Conservation (phyloP, 768 basidiomycete species). For the Panaeolus cyanescens region DNA sequence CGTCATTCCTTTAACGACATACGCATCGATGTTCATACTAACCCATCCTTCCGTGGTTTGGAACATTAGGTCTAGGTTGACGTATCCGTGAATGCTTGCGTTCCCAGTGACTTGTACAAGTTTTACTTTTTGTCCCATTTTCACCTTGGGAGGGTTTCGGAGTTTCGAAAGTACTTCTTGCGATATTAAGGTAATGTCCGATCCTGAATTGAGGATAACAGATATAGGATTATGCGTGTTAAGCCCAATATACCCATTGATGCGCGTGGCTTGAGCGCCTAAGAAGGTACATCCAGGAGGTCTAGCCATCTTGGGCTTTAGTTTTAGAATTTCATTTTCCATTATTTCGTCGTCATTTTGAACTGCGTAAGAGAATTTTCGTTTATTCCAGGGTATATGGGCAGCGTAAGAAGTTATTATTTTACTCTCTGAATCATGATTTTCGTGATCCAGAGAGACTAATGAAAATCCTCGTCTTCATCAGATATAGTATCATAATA, state of each 20-base stretch:
- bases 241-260: background rate
- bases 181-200: slow-evolving; percentile 39
- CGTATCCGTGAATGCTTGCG: slow-evolving; percentile 24
- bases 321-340: slow-evolving; percentile 11
- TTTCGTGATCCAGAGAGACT: too few relatives aligned
- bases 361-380: background rate
- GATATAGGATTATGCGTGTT: background rate
- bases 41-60: slow-evolving; percentile 20
- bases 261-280: slow-evolving; percentile 27
- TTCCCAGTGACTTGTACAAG: slow-evolving; percentile 33
- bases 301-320: slow-evolving; percentile 18
- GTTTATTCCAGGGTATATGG: background rate
- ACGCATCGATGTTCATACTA: slow-evolving; percentile 26
- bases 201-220: slow-evolving; percentile 30
- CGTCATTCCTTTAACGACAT: slow-evolving; percentile 30
- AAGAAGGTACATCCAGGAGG: slow-evolving; percentile 34
- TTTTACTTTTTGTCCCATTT: slow-evolving; percentile 27
- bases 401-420: slow-evolving; percentile 8
- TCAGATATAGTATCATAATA: slow-evolving; percentile 20
- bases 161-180: slow-evolving; percentile 8
- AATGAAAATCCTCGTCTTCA: background rate
- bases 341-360: background rate
- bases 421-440: background rate
- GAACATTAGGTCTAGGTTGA: slow-evolving; percentile 25
- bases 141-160: slow-evolving; percentile 13